Evolutionary conservation across 2,329 filamentous ascomycete species (phyloP), one percentile per base, ranked within the genome.

Genomic region (Clonostachys rhizophaga): DNA sequence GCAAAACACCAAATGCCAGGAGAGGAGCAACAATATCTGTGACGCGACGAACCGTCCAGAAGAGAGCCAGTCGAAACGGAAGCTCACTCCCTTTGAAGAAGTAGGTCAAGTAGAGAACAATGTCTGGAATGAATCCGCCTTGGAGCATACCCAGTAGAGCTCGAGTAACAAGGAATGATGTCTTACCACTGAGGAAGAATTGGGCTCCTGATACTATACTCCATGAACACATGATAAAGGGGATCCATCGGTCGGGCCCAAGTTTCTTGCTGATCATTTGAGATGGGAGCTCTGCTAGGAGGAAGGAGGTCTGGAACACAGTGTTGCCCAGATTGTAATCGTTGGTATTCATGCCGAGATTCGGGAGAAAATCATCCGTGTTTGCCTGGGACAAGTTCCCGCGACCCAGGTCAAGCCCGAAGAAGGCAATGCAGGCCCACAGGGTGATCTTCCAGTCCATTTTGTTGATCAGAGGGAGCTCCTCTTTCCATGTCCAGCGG

Each of bases 161-260:
- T 10, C 71, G 61, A 10, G 61, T 66, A 13, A 58, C 57, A 2
- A 74, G 54, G 49, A 72, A 75, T 1, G 67, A 68, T 2, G 56
- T 52, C 13, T 66, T 55, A 0, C 69, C 68, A 1, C 48, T 58
- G 2, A 74, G 54, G 60, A 65, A 69, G 46, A 64, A 73, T 55
- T 81, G 78, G 5, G 64, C 65, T 10, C 65, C 61, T 0, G 78
- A 72, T 8, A 81, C 71, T 5, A 80, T 52, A 53, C 74, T 78
- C 78, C 77, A 81, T 5, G 72, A 65, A 6, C 73, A 62, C 67
- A 84, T 79, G 53, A 81, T 78, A 45, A 75, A 63, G 0, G 80
- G 81, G 43, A 83, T 81, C 78, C 78, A 83, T 24, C 75, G 70
- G 51, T 83, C 79, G 1, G 76, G 77, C 0, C 75, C 80, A 46